These are phyloP conservation scores for Amanita rubescens DNA, from an alignment of 768 basidiomycete genomes.

Conservation along the genomic window DNA sequence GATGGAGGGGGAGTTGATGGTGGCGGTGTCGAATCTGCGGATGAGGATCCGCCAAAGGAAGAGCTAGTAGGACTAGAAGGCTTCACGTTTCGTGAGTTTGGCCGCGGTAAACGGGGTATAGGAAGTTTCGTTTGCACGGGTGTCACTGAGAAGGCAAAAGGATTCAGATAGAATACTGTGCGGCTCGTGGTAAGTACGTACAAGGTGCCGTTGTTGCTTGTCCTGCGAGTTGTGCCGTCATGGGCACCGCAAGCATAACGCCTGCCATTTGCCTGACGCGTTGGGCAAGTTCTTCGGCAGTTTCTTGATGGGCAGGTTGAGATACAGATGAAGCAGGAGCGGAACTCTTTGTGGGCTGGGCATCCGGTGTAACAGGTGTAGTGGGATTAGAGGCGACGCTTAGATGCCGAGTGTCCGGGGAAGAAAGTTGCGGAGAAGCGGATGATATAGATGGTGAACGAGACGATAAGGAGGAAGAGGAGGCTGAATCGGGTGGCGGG, in stretches of 20 bases:
- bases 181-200: slow-evolving; percentile 11
- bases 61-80: slow-evolving; percentile 26
- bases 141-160: slow-evolving; percentile 8
- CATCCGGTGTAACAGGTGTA: slow-evolving; percentile 35
- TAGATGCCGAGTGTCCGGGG: slow-evolving; percentile 31
- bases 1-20: slow-evolving; percentile 12
- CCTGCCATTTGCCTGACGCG: slow-evolving; percentile 48
- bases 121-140: slow-evolving; percentile 28
- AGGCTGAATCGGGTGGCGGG: slow-evolving; percentile 11
- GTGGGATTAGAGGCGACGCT: slow-evolving; percentile 51
- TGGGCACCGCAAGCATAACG: slow-evolving; percentile 44
- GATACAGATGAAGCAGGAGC: slow-evolving; percentile 10
- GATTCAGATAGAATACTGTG: not conserved
- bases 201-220: slow-evolving; percentile 14
- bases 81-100: slow-evolving; percentile 17
- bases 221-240: slow-evolving; percentile 27
- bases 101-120: slow-evolving; percentile 30
- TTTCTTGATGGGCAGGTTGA: slow-evolving; percentile 17
- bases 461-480: slow-evolving; percentile 11
- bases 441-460: slow-evolving; percentile 24
- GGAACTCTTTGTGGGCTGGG: slow-evolving; percentile 22
- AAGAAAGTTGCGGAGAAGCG: slow-evolving; percentile 17
- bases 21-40: slow-evolving; percentile 34
- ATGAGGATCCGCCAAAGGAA: slow-evolving; percentile 37
- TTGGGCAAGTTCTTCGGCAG: slow-evolving; percentile 38